Conservation (phyloP, 1,284 basidiomycete genomes). For the Ceratobasidium sp. region DNA sequence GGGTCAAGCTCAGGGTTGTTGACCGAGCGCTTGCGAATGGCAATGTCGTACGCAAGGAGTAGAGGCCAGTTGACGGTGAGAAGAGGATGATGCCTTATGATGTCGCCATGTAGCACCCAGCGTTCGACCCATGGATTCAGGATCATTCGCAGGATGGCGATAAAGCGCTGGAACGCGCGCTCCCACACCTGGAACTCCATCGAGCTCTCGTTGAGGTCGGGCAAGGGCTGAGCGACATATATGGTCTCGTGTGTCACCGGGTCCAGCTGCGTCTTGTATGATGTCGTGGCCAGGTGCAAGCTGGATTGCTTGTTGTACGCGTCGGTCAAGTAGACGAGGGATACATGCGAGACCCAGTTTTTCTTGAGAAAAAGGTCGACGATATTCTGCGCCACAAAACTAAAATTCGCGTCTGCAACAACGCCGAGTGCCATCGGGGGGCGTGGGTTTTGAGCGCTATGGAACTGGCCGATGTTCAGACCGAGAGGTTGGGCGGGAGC, state of each 20-base stretch:
- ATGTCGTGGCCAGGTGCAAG: neutral
- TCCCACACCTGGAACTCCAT: neutral
- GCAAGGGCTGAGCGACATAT: neutral
- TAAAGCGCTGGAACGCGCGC: neutral
- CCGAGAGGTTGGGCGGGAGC: neutral
- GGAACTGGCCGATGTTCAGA: neutral
- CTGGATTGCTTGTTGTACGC: conserved; percentile 1
- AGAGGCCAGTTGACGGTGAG: neutral
- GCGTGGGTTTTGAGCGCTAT: neutral
- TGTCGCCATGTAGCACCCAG: neutral
- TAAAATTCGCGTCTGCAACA: neutral
- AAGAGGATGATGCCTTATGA: neutral
- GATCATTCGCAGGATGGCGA: neutral
- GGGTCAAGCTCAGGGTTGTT: neutral
- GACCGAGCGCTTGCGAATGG: neutral
- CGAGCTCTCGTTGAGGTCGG: neutral
- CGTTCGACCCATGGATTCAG: neutral
- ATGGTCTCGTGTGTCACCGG: neutral
- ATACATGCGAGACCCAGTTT: neutral
- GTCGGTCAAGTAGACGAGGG: neutral
- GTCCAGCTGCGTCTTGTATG: neutral
- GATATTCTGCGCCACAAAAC: neutral
- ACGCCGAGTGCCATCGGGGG: neutral
- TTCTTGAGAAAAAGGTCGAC: neutral
- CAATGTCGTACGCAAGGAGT: neutral